phyloP scores from a whole-genome alignment of 192 early-diverging fungal genomes.

The Gorgonomyces haynaldii region DNA sequence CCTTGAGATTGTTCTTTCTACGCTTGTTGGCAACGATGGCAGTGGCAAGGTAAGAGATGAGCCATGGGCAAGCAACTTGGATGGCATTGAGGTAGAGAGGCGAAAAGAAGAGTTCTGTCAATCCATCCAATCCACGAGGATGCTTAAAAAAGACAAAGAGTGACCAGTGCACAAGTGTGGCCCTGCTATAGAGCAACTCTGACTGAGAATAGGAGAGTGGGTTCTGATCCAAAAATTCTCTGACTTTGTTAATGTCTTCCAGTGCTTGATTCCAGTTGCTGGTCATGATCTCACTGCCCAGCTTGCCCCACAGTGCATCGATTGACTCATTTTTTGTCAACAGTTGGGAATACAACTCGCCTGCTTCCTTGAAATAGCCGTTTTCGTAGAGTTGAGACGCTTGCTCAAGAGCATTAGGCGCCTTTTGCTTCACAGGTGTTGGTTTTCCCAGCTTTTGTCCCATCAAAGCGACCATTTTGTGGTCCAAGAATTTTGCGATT shows the following conservation, averaged over 20 bases:
- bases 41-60: slow-evolving; percentile 87
- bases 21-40: slow-evolving; percentile 82
- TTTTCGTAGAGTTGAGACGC: no score
- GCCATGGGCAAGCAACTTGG: slow-evolving; percentile 93
- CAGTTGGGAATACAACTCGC: no score
- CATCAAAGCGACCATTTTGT: no score
- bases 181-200: slow-evolving; percentile 67
- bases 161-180: slow-evolving; percentile 93
- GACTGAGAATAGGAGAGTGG: slow-evolving; percentile 3
- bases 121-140: slow-evolving; percentile 86
- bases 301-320: slow-evolving; percentile 90
- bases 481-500: no score
- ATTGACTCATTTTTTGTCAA: no score
- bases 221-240: slow-evolving; percentile 79
- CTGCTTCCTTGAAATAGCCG: no score
- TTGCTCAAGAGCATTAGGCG: no score
- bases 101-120: slow-evolving; percentile 85
- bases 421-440: no score
- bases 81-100: slow-evolving; percentile 94
- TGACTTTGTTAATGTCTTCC: slow-evolving; percentile 78
- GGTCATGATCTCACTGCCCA: slow-evolving; percentile 86
- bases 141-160: slow-evolving; percentile 99
- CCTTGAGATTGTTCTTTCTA: slow-evolving; percentile 73
- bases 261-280: slow-evolving; percentile 89
- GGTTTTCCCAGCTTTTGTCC: no score